Conservation (phyloP, 2,329 filamentous ascomycete genomes). For the Coniochaeta hoffmannii region DNA sequence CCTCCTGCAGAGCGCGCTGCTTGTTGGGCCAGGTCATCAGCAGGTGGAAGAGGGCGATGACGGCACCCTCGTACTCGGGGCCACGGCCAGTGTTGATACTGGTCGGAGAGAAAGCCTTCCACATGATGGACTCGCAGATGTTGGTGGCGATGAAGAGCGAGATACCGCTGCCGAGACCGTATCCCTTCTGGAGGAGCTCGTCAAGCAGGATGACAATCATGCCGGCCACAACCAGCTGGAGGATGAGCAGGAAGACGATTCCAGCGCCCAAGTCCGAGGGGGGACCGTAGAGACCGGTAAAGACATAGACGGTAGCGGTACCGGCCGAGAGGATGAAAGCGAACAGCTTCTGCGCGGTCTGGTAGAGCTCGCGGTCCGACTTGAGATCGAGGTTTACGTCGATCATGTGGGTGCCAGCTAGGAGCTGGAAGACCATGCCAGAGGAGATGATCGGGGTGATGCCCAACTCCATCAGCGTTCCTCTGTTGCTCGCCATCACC, state of each 20-base stretch:
- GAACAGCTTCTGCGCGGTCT: constrained; percentile 98
- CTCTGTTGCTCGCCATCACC: constrained; percentile 99
- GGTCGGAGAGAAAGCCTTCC: constrained; percentile 98
- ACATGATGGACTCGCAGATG: constrained; percentile 99
- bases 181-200: constrained; percentile 98
- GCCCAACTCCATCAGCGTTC: constrained; percentile 92
- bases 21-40: constrained; percentile 99
- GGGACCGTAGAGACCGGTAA: constrained; percentile 95
- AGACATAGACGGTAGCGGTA: constrained; percentile 95
- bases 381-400: constrained; percentile 99
- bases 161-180: constrained; percentile 96
- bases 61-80: constrained; percentile 96
- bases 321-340: constrained; percentile 97
- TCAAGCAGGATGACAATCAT: constrained; percentile 99
- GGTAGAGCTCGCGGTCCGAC: constrained; percentile 98
- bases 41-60: constrained; percentile 96
- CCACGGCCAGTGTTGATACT: constrained; percentile 99
- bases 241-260: constrained; percentile 95
- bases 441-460: constrained; percentile 99
- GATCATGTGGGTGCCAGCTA: constrained; percentile 98
- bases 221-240: constrained; percentile 94
- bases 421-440: constrained; percentile 99
- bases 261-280: constrained; percentile 94
- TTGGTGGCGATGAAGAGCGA: constrained; percentile 99
- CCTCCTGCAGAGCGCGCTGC: constrained; percentile 95